Percentiles rank a stretch among this genome's conserved stretches.
phyloP scores from a whole-genome alignment of 73 alveolate species.

The Paramecium tetraurelia region DNA sequence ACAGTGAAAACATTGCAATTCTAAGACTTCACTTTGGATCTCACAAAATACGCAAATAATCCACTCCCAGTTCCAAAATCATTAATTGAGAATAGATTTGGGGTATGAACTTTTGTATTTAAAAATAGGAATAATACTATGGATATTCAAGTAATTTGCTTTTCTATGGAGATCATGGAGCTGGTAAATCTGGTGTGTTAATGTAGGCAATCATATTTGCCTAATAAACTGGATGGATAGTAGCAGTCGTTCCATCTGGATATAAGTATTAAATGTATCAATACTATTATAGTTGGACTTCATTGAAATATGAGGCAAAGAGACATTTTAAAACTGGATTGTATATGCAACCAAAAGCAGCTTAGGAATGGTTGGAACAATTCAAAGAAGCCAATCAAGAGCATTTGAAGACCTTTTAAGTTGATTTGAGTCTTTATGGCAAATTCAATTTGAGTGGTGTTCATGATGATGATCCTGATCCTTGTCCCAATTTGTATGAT shows the following conservation, averaged over 20 bases:
- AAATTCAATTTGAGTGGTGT: constrained; percentile 72
- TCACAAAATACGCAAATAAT: not conserved
- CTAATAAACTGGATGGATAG: constrained; percentile 76
- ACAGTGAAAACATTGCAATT: not conserved
- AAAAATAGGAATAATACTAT: not conserved
- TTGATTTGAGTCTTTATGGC: constrained; percentile 72
- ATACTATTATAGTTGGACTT: constrained; percentile 25
- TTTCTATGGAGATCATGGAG: constrained; percentile 60
- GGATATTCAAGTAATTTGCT: constrained; percentile 36
- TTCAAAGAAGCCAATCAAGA: constrained; percentile 64
- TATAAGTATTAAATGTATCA: not conserved
- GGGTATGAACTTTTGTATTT: not conserved
- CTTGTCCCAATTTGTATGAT: constrained; percentile 76
- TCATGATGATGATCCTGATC: constrained; percentile 83
- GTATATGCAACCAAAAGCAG: constrained; percentile 66
- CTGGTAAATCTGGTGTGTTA: constrained; percentile 67
- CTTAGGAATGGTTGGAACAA: constrained; percentile 63
- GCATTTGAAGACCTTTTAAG: constrained; percentile 60
- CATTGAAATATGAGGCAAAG: constrained; percentile 37
- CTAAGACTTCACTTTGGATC: not conserved
- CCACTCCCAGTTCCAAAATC: not conserved
- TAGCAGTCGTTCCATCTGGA: constrained; percentile 72
- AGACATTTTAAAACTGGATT: constrained; percentile 75
- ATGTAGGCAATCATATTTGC: constrained; percentile 78
- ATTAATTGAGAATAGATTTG: constrained; percentile 17